These are phyloP conservation scores for Inga leiocalycina DNA, from an alignment of 306 rosid genomes.

Conservation along the genomic window DNA sequence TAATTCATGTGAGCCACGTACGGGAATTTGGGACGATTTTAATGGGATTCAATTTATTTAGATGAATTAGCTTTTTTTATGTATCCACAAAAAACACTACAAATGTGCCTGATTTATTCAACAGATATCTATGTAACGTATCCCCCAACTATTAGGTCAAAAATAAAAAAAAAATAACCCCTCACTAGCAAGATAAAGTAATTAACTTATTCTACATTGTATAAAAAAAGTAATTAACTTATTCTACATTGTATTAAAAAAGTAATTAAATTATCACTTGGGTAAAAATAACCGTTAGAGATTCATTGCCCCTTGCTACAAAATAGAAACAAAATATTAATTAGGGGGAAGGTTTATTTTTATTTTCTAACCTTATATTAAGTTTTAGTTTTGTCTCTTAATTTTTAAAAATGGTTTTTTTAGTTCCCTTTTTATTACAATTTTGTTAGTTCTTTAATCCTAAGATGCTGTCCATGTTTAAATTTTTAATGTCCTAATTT, in stretches of 20 bases:
- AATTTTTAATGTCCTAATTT: background rate
- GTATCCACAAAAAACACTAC: slow-evolving; percentile 1
- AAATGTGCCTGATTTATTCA: slow-evolving; percentile 20
- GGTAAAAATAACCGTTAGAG: background rate
- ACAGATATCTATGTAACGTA: background rate
- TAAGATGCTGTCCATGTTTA: too few species aligned
- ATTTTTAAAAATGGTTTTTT: too few species aligned
- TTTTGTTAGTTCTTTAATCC: background rate
- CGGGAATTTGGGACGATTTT: background rate
- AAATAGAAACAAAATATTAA: background rate
- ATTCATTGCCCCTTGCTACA: background rate
- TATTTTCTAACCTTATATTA: too few species aligned
- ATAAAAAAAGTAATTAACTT: background rate
- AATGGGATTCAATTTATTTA: slow-evolving; percentile 22
- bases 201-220: background rate
- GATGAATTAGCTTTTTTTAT: background rate
- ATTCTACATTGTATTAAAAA: background rate
- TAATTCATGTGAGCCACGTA: too few species aligned
- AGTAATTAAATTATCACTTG: too few species aligned
- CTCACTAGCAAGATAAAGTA: background rate
- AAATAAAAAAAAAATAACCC: background rate
- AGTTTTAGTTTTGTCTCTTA: too few species aligned
- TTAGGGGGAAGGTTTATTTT: too few species aligned
- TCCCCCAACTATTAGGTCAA: too few species aligned
- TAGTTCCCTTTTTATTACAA: too few species aligned